Percentiles rank a stretch among this genome's conserved stretches.
Conservation (phyloP, 2,329 filamentous ascomycete species). For the Chaetomium globosum region DNA sequence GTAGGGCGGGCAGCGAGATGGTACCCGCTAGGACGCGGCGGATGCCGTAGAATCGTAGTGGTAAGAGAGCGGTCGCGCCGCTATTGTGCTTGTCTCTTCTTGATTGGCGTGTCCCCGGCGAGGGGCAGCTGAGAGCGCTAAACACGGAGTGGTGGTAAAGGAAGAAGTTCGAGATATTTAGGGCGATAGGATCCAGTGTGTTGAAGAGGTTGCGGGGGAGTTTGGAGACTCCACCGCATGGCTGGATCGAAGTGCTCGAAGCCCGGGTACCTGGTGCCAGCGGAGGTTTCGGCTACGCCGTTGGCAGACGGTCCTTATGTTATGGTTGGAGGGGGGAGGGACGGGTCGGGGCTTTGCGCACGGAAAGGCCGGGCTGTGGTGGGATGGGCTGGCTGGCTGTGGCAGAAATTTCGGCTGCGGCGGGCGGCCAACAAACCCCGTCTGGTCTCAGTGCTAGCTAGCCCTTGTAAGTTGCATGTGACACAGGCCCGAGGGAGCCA, state of each 20-base stretch:
- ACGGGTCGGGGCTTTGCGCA: slow-evolving; percentile 12
- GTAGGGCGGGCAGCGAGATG: slow-evolving; percentile 59
- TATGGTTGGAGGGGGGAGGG: not conserved
- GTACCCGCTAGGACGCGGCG: slow-evolving; percentile 59
- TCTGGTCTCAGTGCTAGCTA: not conserved
- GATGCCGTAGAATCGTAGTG: slow-evolving; percentile 52
- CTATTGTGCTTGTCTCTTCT: slow-evolving; percentile 55
- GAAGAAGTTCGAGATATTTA: slow-evolving; percentile 42
- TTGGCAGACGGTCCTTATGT: slow-evolving; percentile 16
- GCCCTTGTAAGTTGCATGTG: slow-evolving; percentile 15
- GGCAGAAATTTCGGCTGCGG: slow-evolving; percentile 32
- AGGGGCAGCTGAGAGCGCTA: slow-evolving; percentile 27
- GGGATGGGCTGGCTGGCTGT: slow-evolving; percentile 13
- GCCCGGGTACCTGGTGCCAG: slow-evolving; percentile 16
- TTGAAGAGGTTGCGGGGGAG: slow-evolving; percentile 56
- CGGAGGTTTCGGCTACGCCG: slow-evolving; percentile 18
- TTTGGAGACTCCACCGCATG: slow-evolving; percentile 59
- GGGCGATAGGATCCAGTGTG: slow-evolving; percentile 62
- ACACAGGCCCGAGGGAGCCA: slow-evolving; percentile 16
- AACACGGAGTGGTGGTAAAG: slow-evolving; percentile 40
- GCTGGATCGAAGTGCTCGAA: slow-evolving; percentile 28
- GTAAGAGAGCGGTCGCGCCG: slow-evolving; percentile 49
- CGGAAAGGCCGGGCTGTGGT: slow-evolving; percentile 19
- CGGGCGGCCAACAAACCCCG: slow-evolving; percentile 20
- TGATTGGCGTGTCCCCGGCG: slow-evolving; percentile 44